Conservation (phyloP, 108 stramenopile species). For the Cyclotella sp. region DNA sequence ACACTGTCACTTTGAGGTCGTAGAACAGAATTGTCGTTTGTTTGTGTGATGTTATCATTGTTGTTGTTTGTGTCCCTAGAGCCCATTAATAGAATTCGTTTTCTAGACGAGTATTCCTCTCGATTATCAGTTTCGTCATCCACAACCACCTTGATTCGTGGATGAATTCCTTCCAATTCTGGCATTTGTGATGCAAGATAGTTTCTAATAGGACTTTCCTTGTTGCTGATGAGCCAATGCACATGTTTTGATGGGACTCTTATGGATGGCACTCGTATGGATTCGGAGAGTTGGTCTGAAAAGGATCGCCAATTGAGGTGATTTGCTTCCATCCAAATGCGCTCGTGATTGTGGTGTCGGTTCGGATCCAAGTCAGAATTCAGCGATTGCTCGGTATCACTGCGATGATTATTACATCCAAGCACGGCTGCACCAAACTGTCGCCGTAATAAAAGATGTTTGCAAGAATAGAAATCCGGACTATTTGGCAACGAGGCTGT, state of each 20-base stretch:
- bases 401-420: too few relatives aligned
- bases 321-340: not conserved
- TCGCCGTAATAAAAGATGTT: too few relatives aligned
- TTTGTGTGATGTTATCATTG: not conserved
- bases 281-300: constrained; percentile 28
- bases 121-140: constrained; percentile 33
- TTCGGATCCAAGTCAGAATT: too few relatives aligned
- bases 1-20: not conserved
- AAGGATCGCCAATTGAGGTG: constrained; percentile 34
- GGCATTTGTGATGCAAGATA: constrained; percentile 60
- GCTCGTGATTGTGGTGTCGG: too few relatives aligned
- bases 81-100: constrained; percentile 48
- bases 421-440: too few relatives aligned
- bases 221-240: constrained; percentile 43
- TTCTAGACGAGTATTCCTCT: constrained; percentile 15
- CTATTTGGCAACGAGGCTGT: too few relatives aligned
- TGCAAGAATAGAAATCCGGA: too few relatives aligned
- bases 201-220: constrained; percentile 46
- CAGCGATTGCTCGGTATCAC: too few relatives aligned
- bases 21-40: not conserved
- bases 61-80: not conserved
- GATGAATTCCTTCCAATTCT: constrained; percentile 65
- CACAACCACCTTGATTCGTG: constrained; percentile 69
- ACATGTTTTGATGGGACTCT: constrained; percentile 50
- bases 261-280: constrained; percentile 40